Conservation (phyloP, 1,284 basidiomycete genomes). For the Puccinia triticina region DNA sequence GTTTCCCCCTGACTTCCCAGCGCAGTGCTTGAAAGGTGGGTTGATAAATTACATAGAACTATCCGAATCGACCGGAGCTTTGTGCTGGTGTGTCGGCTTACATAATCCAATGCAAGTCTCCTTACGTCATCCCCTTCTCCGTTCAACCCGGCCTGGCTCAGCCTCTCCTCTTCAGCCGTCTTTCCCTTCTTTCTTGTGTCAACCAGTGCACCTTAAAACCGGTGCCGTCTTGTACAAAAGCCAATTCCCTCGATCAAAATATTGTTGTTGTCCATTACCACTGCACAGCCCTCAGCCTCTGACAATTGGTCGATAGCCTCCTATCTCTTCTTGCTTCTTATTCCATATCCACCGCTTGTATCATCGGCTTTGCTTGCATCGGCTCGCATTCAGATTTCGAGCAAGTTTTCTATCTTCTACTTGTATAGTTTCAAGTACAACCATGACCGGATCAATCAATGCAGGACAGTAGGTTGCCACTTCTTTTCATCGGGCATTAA, state of each 20-base stretch:
- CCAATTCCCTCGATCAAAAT: background rate
- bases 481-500: background rate
- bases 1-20: no score
- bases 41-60: no score
- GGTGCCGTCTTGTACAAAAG: slow-evolving; percentile 14
- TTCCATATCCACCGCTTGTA: background rate
- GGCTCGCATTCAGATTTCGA: background rate
- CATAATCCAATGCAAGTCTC: background rate
- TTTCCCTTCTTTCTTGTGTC: no score
- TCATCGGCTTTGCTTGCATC: background rate
- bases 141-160: background rate
- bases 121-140: slow-evolving; percentile 16
- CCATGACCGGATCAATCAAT: background rate
- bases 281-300: background rate
- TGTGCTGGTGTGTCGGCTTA: background rate
- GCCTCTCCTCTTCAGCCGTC: background rate
- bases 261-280: slow-evolving; percentile 9
- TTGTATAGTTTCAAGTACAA: background rate
- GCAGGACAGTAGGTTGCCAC: background rate
- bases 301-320: background rate
- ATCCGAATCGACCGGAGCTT: no score
- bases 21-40: no score
- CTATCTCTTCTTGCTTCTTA: background rate
- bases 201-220: no score
- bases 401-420: background rate